Evolutionary conservation across 306 rosid genomes (phyloP).

Genomic region (Vigna nakashimae): DNA sequence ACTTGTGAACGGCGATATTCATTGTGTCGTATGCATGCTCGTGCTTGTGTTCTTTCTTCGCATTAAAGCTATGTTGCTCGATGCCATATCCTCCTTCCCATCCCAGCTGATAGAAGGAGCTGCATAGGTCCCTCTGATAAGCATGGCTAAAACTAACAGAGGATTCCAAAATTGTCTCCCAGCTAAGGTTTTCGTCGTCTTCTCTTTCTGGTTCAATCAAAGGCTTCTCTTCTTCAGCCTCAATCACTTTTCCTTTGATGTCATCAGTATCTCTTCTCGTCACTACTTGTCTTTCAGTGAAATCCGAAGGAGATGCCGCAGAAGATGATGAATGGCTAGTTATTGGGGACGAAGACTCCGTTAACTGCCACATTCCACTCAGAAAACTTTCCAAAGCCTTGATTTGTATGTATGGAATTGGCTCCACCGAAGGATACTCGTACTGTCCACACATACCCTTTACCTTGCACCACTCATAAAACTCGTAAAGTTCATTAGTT

Average conservation of each 20-base stretch:
- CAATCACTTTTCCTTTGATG: slow-evolving; percentile 41
- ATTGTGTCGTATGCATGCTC: neutral
- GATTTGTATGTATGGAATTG: slow-evolving; percentile 64
- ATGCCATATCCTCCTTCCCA: neutral
- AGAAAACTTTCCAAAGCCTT: slow-evolving; percentile 61
- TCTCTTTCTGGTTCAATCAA: slow-evolving; percentile 53
- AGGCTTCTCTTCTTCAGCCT: slow-evolving; percentile 54
- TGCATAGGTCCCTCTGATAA: slow-evolving; percentile 28
- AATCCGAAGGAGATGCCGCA: slow-evolving; percentile 24
- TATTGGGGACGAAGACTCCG: slow-evolving; percentile 50
- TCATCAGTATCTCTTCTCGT: slow-evolving; percentile 14
- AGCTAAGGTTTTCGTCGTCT: slow-evolving; percentile 41
- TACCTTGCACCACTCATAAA: slow-evolving; percentile 67
- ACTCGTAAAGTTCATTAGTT: slow-evolving; percentile 57
- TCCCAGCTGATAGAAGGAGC: neutral
- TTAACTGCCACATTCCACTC: slow-evolving; percentile 74
- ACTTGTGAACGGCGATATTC: slow-evolving; percentile 33
- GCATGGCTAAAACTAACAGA: slow-evolving; percentile 49
- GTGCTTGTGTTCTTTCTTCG: neutral
- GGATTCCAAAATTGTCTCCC: slow-evolving; percentile 78
- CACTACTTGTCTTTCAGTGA: neutral
- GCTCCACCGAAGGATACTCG: slow-evolving; percentile 67
- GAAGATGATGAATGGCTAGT: slow-evolving; percentile 33
- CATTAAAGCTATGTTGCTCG: neutral
- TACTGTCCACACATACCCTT: slow-evolving; percentile 60